phyloP scores from a whole-genome alignment of 1,284 basidiomycete genomes.

The Sanghuangporus weigelae region DNA sequence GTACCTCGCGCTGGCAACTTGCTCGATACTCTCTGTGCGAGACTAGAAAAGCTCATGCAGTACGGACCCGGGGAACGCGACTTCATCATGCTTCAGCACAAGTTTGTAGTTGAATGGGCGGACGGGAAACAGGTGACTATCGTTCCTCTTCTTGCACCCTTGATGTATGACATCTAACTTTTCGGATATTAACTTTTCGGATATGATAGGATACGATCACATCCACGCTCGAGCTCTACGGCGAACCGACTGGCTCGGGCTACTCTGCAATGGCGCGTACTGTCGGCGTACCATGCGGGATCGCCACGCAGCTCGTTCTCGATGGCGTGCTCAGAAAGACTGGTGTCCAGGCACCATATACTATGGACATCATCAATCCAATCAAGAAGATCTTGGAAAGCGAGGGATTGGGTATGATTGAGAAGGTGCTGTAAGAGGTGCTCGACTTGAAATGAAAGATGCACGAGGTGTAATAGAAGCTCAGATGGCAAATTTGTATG shows the following conservation, averaged over 20 bases:
- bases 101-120: slow-evolving; percentile 84
- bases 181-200: not conserved
- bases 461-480: not conserved
- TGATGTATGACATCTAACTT: not conserved
- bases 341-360: slow-evolving; percentile 88
- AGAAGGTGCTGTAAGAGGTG: slow-evolving; percentile 50
- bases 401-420: slow-evolving; percentile 80
- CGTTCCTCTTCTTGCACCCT: not conserved
- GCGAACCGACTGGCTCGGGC: slow-evolving; percentile 59
- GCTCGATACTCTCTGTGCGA: slow-evolving; percentile 92
- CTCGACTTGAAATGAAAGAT: not conserved
- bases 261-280: slow-evolving; percentile 92
- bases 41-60: slow-evolving; percentile 87
- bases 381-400: slow-evolving; percentile 74
- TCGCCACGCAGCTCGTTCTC: slow-evolving; percentile 82
- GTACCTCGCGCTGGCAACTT: slow-evolving; percentile 71
- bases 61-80: slow-evolving; percentile 92
- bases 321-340: slow-evolving; percentile 73
- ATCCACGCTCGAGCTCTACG: slow-evolving; percentile 90
- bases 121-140: slow-evolving; percentile 65
- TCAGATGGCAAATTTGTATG: not conserved
- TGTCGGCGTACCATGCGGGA: slow-evolving; percentile 92
- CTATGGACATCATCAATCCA: slow-evolving; percentile 81
- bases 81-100: slow-evolving; percentile 97
- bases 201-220: slow-evolving; percentile 74